These are phyloP conservation scores for Metarhizium guizhouense DNA, from an alignment of 2,329 filamentous ascomycete species.

Conservation along the genomic window DNA sequence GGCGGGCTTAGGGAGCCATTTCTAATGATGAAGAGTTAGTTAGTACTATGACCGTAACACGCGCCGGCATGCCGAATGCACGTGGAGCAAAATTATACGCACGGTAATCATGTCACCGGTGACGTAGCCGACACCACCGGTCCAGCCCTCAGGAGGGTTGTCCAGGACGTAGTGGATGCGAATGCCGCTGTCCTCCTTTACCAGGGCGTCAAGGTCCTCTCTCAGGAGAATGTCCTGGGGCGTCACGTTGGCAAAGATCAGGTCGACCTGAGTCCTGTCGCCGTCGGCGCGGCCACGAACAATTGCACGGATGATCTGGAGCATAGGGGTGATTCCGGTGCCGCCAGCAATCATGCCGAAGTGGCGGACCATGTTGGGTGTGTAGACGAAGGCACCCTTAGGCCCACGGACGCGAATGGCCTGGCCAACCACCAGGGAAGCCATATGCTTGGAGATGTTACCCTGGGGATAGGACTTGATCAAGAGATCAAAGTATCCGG, in stretches of 20 bases:
- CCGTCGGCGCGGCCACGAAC: constrained; percentile 69
- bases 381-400: constrained; percentile 97
- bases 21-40: constrained; percentile 23
- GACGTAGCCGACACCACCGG: constrained; percentile 87
- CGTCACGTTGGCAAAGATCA: constrained; percentile 97
- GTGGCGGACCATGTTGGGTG: constrained; percentile 89
- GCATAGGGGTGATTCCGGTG: constrained; percentile 97
- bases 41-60: background rate
- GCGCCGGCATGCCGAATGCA: constrained; percentile 23
- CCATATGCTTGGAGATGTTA: constrained; percentile 93
- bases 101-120: constrained; percentile 93
- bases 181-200: constrained; percentile 69
- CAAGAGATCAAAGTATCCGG: constrained; percentile 89
- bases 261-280: constrained; percentile 80
- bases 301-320: constrained; percentile 90
- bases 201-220: constrained; percentile 79
- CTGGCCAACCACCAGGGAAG: constrained; percentile 72
- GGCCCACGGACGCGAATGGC: constrained; percentile 86
- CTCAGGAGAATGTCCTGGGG: constrained; percentile 84
- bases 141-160: constrained; percentile 88
- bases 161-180: constrained; percentile 92
- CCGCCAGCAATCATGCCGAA: constrained; percentile 98
- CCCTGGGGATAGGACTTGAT: constrained; percentile 97
- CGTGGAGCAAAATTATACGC: constrained; percentile 16
- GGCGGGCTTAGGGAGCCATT: constrained; percentile 73